These are phyloP conservation scores for Yarrowia divulgata DNA, from an alignment of 805 yeast species.

Conservation along the genomic window DNA sequence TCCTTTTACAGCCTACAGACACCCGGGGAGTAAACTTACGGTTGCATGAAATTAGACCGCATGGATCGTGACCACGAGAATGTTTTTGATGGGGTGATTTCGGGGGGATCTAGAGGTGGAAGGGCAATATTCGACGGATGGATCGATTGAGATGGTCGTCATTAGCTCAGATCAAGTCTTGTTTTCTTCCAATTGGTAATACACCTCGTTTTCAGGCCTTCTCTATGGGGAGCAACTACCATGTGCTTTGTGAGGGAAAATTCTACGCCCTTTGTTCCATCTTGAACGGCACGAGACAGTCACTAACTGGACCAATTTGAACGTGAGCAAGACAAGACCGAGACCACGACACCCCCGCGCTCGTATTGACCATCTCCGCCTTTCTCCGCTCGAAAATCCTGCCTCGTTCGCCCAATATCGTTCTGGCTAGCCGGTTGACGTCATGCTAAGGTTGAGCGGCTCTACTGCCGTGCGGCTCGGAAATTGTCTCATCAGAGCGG, in stretches of 20 bases:
- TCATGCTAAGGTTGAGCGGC: slow-evolving; percentile 34
- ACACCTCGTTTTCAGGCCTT: not conserved
- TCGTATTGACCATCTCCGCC: not conserved
- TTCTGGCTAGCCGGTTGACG: not conserved
- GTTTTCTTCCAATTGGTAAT: not conserved
- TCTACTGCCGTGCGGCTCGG: slow-evolving; percentile 32
- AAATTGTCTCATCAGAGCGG: slow-evolving; percentile 7
- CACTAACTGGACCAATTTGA: not conserved
- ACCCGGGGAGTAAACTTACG: slow-evolving; percentile 13
- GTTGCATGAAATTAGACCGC: slow-evolving; percentile 10
- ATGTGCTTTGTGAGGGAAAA: slow-evolving; percentile 20
- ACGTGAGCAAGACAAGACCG: not conserved
- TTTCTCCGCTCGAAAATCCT: not conserved
- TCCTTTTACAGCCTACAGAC: slow-evolving; percentile 7
- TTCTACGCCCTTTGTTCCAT: slow-evolving; percentile 9
- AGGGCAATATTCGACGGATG: not conserved
- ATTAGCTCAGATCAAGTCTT: not conserved
- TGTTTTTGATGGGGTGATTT: not conserved
- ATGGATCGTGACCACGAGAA: slow-evolving; percentile 4
- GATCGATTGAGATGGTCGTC: too few relatives aligned
- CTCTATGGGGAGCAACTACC: not conserved
- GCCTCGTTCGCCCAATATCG: not conserved
- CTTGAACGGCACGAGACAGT: not conserved
- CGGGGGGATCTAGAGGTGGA: not conserved
- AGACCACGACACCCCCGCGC: not conserved